Evolutionary conservation across 2,329 filamentous ascomycete species (phyloP).

Genomic region (Colletotrichum spaethianum): DNA sequence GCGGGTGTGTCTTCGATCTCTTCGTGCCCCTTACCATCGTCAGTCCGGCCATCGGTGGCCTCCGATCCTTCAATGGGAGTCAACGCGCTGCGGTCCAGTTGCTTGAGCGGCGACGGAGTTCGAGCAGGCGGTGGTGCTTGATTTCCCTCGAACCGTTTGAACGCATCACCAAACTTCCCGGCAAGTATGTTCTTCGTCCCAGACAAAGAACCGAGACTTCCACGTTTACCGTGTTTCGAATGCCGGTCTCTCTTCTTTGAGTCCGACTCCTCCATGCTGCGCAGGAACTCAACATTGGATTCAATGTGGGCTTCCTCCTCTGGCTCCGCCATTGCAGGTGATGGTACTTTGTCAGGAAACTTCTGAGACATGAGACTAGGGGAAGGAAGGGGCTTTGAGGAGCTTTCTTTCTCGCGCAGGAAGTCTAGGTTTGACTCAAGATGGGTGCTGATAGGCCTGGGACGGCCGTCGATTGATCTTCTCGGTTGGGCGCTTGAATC

Average conservation of each 20-base stretch:
- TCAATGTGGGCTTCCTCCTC: conserved; percentile 77
- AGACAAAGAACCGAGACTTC: conserved; percentile 80
- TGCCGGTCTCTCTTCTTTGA: conserved; percentile 68
- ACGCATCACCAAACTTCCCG: conserved; percentile 92
- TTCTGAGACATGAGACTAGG: conserved; percentile 54
- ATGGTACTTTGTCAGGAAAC: conserved; percentile 56
- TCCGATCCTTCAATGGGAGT: conserved; percentile 85
- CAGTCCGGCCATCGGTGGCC: conserved; percentile 76
- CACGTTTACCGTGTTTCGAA: conserved; percentile 77
- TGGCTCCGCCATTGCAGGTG: conserved; percentile 57
- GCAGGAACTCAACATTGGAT: conserved; percentile 87
- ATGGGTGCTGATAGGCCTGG: conserved; percentile 85
- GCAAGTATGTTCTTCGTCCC: conserved; percentile 87
- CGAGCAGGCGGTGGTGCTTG: conserved; percentile 53
- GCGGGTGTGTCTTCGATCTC: conserved; percentile 82
- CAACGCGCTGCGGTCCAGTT: conserved; percentile 64
- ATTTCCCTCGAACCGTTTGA: conserved; percentile 87
- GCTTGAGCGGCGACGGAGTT: conserved; percentile 65
- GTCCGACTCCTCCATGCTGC: conserved; percentile 78
- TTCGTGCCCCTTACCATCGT: conserved; percentile 75
- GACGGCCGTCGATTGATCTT: conserved; percentile 67
- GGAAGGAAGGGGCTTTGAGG: conserved; percentile 57
- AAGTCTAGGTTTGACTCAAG: conserved; percentile 88
- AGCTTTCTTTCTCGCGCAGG: conserved; percentile 81
- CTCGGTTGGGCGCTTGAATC: conserved; percentile 66